phyloP scores from a whole-genome alignment of 352 stramenopile genomes.

The Phytophthora rubi region DNA sequence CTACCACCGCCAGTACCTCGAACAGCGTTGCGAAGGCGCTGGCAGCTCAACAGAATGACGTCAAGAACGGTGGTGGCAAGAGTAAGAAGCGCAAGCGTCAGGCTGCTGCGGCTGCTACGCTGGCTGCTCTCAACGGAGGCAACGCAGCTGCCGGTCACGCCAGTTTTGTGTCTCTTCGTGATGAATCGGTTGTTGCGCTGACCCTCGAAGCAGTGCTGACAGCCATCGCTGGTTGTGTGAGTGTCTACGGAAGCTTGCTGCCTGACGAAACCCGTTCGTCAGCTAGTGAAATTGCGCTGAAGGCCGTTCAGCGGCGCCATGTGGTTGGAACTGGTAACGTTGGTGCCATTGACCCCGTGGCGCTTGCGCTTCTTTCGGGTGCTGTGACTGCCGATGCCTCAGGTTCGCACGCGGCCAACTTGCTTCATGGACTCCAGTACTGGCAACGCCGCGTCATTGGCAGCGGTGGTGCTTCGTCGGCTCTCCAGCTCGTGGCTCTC shows the following conservation, averaged over 20 bases:
- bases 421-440: conserved; percentile 64
- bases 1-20: conserved; percentile 5
- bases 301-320: conserved; percentile 44
- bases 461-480: conserved; percentile 34
- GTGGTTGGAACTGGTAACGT: conserved; percentile 27
- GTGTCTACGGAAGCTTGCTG: conserved; percentile 69
- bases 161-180: conserved; percentile 66
- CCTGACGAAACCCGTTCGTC: conserved; percentile 47
- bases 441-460: conserved; percentile 46
- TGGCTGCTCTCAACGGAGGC: conserved; percentile 39
- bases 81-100: conserved; percentile 89
- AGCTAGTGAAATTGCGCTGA: conserved; percentile 51
- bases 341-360: conserved; percentile 44
- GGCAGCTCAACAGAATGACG: conserved; percentile 24
- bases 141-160: conserved; percentile 17
- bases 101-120: conserved; percentile 54
- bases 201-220: conserved; percentile 61
- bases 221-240: conserved; percentile 61
- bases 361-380: conserved; percentile 64
- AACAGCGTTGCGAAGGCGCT: conserved; percentile 26
- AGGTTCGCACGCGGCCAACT: conserved; percentile 58
- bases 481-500: conserved; percentile 57
- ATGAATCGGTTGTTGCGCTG: conserved; percentile 44
- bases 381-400: conserved; percentile 56
- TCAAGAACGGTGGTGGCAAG: conserved; percentile 45